phyloP scores from a whole-genome alignment of 2,329 filamentous ascomycete species.

The Pseudogymnoascus sp. region DNA sequence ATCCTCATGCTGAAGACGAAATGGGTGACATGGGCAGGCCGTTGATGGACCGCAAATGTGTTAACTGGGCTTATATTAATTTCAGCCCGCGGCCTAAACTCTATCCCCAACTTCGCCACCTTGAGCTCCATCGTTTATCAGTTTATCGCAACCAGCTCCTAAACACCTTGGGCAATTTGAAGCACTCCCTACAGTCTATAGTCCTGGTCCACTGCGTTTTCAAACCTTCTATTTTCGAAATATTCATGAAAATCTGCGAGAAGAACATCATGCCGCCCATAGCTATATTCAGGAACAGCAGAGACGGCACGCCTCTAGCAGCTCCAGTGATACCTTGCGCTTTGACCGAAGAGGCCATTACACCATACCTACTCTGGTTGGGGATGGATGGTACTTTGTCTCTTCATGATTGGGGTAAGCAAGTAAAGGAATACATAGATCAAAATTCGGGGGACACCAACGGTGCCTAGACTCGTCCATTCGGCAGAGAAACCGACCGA shows the following conservation, averaged over 20 bases:
- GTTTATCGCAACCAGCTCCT: not conserved
- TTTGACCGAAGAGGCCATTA: not conserved
- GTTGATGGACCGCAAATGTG: no score
- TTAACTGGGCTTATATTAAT: not conserved
- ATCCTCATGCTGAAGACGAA: not conserved
- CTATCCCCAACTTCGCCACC: not conserved
- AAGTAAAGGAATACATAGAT: not conserved
- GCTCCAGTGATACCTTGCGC: not conserved
- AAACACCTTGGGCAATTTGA: not conserved
- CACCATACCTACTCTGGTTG: not conserved
- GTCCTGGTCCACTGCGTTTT: not conserved
- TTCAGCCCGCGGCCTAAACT: not conserved
- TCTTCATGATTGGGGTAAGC: not conserved
- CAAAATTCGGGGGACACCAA: not conserved
- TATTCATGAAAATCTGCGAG: not conserved
- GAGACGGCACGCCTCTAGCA: not conserved
- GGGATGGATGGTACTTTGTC: not conserved
- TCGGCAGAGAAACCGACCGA: not conserved
- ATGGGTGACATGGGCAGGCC: not conserved
- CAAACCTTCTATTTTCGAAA: not conserved
- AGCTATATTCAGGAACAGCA: not conserved
- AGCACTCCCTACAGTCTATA: not conserved
- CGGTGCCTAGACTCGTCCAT: not conserved
- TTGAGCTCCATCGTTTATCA: not conserved
- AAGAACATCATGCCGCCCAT: not conserved